These are phyloP conservation scores for Cyberlindnera suaveolens DNA, from an alignment of 805 yeast species.

Conservation along the genomic window DNA sequence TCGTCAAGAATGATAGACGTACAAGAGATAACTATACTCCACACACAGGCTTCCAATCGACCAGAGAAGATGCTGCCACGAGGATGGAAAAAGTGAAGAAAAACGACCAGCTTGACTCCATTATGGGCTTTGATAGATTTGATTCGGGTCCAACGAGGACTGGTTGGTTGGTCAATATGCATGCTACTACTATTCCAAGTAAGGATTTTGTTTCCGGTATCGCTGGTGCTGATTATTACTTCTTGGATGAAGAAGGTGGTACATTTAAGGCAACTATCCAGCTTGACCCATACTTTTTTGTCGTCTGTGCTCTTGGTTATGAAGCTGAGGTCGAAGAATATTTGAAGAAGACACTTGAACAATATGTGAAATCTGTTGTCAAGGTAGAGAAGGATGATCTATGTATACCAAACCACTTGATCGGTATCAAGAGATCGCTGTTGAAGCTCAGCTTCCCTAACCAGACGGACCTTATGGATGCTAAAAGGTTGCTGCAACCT, in stretches of 20 bases:
- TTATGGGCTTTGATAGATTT: slow-evolving; percentile 84
- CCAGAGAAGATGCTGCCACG: slow-evolving; percentile 12
- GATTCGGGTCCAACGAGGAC: slow-evolving; percentile 63
- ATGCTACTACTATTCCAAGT: slow-evolving; percentile 66
- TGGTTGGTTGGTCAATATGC: slow-evolving; percentile 96
- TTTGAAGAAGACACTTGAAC: slow-evolving; percentile 61
- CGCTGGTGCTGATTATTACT: slow-evolving; percentile 91
- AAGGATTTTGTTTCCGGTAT: slow-evolving; percentile 58
- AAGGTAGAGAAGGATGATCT: slow-evolving; percentile 73
- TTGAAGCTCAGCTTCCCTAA: slow-evolving; percentile 71
- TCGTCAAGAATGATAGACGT: slow-evolving; percentile 34
- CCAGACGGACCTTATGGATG: slow-evolving; percentile 65
- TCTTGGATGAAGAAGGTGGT: slow-evolving; percentile 95
- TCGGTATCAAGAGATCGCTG: slow-evolving; percentile 63
- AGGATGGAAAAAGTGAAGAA: slow-evolving; percentile 50
- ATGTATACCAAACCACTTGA: slow-evolving; percentile 74
- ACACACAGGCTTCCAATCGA: slow-evolving; percentile 30
- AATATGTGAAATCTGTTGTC: slow-evolving; percentile 47
- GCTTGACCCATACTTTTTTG: slow-evolving; percentile 81
- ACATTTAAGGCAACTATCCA: slow-evolving; percentile 80
- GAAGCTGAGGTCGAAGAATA: slow-evolving; percentile 78
- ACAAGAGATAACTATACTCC: slow-evolving; percentile 19
- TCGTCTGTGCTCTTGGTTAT: slow-evolving; percentile 53
- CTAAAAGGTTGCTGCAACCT: slow-evolving; percentile 64
- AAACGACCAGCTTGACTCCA: slow-evolving; percentile 63